Base-by-base conservation (phyloP, 129 eudicot species). In the Flaveria bidentis region DNA sequence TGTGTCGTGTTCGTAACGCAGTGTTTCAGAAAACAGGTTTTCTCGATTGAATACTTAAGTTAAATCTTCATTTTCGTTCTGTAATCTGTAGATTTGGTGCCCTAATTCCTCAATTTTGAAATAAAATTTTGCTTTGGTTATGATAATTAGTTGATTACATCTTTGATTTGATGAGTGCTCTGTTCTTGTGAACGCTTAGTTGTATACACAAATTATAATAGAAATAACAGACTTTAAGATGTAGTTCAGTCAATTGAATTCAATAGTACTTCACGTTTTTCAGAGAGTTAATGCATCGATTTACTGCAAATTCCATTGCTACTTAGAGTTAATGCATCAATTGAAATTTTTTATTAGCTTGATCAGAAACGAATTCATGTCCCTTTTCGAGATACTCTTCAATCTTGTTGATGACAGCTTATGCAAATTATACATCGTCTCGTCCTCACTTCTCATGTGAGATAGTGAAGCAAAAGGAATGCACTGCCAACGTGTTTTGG, bases 21-120 rank as follows among this genome's bases (percentile, higher is more conserved):
- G 96, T 93, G 73, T 86, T 90, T 71, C 96, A 85, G 75, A 84
- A 87, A 75, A 93, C 98, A 70, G 98, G 98, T 83, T 93, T 93
- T 75, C 78, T 90, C 13, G 96, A 93, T 76, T 93, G 87, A 92
- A 51, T 51, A 61, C 62, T 45, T 9, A 45, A 45, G 0, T 45
- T 11, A 15, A 15, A 61, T 26, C 5, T 46, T 17, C 50, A 12
- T 50, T 33, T 75, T 41, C 63, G 73, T 68, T 69, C 14, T 61
- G 76, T 50, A 68, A 45, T 57, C 53, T 56, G 2, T 28, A 25
- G 69, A 60, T 58, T 61, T 62, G 41, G 45, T 14, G 10, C 17
- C 10, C 42, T 62, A 13, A 62, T 13, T 53, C 23, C 61, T 53
- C 25, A n/a, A 17, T 53, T 41, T 11, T 67, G 47, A 45, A 58